These are phyloP conservation scores for Pythium periplocum DNA, from an alignment of 352 stramenopile genomes.

Conservation along the genomic window DNA sequence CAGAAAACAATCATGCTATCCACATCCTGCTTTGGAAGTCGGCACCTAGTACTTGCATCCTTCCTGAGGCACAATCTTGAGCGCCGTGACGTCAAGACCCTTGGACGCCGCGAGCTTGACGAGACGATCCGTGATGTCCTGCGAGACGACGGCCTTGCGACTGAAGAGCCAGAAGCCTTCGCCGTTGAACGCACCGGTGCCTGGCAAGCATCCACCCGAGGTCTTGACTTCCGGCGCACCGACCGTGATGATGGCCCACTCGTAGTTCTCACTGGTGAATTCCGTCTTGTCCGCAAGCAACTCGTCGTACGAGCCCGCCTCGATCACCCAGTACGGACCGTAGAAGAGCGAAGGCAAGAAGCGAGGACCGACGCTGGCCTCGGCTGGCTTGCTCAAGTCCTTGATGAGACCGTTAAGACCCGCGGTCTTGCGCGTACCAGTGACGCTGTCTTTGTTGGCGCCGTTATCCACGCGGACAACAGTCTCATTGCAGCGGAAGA, in stretches of 20 bases:
- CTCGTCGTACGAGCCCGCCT: slow-evolving; percentile 15
- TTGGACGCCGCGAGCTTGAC: slow-evolving; percentile 8
- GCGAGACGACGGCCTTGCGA: slow-evolving; percentile 10
- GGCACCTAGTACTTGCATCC: slow-evolving; percentile 8
- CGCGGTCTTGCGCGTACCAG: slow-evolving; percentile 10
- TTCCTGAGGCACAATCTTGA: slow-evolving; percentile 11
- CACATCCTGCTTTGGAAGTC: no score
- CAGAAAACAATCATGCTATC: no score
- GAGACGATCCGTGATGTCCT: slow-evolving; percentile 7
- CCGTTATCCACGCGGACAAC: slow-evolving; percentile 10
- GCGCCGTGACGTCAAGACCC: slow-evolving; percentile 12
- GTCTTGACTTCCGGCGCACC: slow-evolving; percentile 8
- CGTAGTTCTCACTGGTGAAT: slow-evolving; percentile 14
- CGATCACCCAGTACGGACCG: slow-evolving; percentile 17
- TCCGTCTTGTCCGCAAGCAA: slow-evolving; percentile 5
- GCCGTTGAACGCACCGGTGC: slow-evolving; percentile 6
- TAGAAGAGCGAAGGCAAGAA: slow-evolving; percentile 12
- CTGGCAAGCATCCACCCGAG: slow-evolving; percentile 8
- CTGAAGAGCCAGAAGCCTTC: slow-evolving; percentile 18
- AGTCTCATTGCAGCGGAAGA: slow-evolving; percentile 12
- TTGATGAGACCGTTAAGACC: slow-evolving; percentile 12
- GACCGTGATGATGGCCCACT: slow-evolving; percentile 18
- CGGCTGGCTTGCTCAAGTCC: slow-evolving; percentile 6
- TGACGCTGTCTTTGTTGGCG: slow-evolving; percentile 10
- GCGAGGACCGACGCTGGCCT: slow-evolving; percentile 7